Percentiles rank a stretch among this genome's conserved stretches.
These are phyloP conservation scores for Chlorella variabilis DNA, from an alignment of 163 green algal genomes.

Conservation along the genomic window DNA sequence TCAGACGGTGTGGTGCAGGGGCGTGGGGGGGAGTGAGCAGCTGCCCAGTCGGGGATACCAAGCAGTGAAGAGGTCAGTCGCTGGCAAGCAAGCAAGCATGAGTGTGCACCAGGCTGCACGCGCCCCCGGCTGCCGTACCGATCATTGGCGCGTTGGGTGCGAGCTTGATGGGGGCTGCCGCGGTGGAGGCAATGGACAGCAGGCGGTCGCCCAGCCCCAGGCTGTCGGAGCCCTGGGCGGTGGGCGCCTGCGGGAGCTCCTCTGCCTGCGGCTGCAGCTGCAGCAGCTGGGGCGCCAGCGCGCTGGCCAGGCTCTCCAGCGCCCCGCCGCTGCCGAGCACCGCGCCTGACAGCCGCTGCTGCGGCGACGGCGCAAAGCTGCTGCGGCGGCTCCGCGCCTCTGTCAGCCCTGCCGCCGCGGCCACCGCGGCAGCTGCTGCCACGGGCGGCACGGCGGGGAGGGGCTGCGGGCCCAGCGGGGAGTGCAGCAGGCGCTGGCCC, in stretches of 20 bases:
- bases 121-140: background rate
- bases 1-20: too few relatives aligned
- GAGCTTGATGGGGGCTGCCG: background rate
- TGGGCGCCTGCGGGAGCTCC: background rate
- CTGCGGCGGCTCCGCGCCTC: background rate
- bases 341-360: background rate
- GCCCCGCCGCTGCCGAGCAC: background rate
- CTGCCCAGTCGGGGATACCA: too few relatives aligned
- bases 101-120: too few relatives aligned
- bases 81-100: too few relatives aligned
- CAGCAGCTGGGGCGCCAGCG: background rate
- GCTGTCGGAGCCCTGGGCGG: background rate
- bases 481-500: background rate
- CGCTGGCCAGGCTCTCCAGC: background rate
- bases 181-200: background rate
- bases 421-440: background rate
- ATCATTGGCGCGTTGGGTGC: conserved; percentile 10
- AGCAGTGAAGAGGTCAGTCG: too few relatives aligned
- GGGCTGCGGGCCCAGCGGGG: background rate
- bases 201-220: conserved; percentile 6
- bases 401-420: background rate
- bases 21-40: background rate
- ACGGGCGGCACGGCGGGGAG: background rate
- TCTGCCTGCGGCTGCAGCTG: background rate
- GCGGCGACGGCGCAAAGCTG: background rate